phyloP scores from a whole-genome alignment of 2,329 filamentous ascomycete genomes.

The Colletotrichum acutatum region DNA sequence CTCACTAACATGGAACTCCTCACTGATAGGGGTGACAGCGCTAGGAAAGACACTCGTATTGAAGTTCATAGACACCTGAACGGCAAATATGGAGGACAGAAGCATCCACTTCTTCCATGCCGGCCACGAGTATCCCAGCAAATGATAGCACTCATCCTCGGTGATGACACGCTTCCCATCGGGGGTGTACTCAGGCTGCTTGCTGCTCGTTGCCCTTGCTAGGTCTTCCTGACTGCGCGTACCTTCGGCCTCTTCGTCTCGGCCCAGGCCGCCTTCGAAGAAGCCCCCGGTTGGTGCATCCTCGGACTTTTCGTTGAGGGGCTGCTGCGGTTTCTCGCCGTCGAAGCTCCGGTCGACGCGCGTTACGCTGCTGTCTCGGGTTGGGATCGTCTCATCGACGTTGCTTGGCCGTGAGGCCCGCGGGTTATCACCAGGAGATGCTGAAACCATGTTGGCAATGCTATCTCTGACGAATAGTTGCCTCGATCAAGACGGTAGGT shows the following conservation, averaged over 20 bases:
- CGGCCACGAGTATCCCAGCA: constrained; percentile 57
- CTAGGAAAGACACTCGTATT: constrained; percentile 65
- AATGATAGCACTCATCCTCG: constrained; percentile 59
- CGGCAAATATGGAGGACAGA: constrained; percentile 60
- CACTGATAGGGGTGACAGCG: constrained; percentile 55
- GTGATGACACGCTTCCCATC: constrained; percentile 54
- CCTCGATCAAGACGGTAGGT: background rate
- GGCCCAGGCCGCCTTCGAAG: constrained; percentile 17
- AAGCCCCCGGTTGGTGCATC: background rate
- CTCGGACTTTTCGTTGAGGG: background rate
- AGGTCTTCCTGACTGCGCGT: background rate
- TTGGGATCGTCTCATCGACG: background rate
- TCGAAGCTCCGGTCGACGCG: constrained; percentile 11
- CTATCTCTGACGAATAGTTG: background rate
- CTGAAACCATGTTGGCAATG: background rate
- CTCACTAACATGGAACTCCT: constrained; percentile 57
- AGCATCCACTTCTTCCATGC: constrained; percentile 63
- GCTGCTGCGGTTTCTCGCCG: background rate
- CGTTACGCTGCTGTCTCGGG: constrained; percentile 23
- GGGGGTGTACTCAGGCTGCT: constrained; percentile 21
- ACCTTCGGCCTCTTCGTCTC: constrained; percentile 22
- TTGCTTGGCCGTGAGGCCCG: background rate
- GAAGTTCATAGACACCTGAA: constrained; percentile 67
- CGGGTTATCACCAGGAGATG: background rate
- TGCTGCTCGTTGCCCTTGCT: constrained; percentile 1